Evolutionary conservation across 148 eudicot species (phyloP).

Genomic region (Spergularia marina): DNA sequence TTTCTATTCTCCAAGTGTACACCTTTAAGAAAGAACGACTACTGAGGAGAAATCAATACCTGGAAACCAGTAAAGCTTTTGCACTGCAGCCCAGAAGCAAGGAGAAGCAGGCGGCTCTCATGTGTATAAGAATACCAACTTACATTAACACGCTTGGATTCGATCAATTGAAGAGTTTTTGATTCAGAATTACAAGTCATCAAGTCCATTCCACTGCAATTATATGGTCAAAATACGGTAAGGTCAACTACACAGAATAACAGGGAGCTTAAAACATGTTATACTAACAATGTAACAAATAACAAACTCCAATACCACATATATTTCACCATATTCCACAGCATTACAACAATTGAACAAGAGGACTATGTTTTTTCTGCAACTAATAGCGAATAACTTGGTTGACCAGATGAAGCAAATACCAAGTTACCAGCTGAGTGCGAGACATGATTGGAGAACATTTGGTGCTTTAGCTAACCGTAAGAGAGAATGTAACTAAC

Average conservation of each 20-base stretch:
- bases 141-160: slow-evolving; percentile 74
- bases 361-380: background rate
- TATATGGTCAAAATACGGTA: slow-evolving; percentile 17
- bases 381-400: background rate
- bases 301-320: background rate
- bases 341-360: background rate
- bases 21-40: background rate
- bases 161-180: slow-evolving; percentile 55
- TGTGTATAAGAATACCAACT: slow-evolving; percentile 92
- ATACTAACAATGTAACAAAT: background rate
- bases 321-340: background rate
- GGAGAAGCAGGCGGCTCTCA: slow-evolving; percentile 97
- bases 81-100: slow-evolving; percentile 97
- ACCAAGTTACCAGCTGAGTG: background rate
- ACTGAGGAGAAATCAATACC: slow-evolving; percentile 39
- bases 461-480: background rate
- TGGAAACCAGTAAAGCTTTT: slow-evolving; percentile 89
- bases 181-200: slow-evolving; percentile 50
- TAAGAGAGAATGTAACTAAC: too few species aligned
- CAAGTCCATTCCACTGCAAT: slow-evolving; percentile 84
- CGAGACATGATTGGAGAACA: background rate
- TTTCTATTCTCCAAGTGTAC: background rate
- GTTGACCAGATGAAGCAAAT: background rate
- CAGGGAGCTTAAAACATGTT: background rate
- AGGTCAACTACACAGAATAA: background rate